A percentile compares a stretch with the other conserved stretches of the same genome.
Conservation (phyloP, 164 flowering plant species). For the Santalum album region DNA sequence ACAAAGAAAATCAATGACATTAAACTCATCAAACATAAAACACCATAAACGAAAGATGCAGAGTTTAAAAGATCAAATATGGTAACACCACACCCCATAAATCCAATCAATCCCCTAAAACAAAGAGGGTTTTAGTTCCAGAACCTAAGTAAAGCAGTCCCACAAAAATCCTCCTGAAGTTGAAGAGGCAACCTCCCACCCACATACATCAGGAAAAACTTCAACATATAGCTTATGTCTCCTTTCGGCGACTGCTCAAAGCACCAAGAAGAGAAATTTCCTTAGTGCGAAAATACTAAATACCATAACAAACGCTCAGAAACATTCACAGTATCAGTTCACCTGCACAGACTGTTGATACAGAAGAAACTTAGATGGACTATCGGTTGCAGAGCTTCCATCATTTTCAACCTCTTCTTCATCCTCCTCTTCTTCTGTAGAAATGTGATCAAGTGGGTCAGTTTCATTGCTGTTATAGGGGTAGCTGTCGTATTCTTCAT, state of each 20-base stretch:
- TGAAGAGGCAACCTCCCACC: conserved; percentile 87
- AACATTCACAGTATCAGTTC: background rate
- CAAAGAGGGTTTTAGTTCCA: background rate
- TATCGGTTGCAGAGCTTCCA: conserved; percentile 10
- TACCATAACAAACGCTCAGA: background rate
- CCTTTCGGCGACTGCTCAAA: conserved; percentile 86
- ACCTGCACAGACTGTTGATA: conserved; percentile 97
- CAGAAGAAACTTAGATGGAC: conserved; percentile 67
- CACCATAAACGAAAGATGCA: no score
- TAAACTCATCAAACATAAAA: no score
- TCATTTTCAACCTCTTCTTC: conserved; percentile 11
- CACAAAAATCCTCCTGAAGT: conserved; percentile 95
- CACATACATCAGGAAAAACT: conserved; percentile 89
- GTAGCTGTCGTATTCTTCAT: conserved; percentile 15
- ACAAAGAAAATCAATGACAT: no score
- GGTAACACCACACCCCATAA: background rate
- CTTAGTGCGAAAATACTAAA: no score
- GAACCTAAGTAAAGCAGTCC: conserved; percentile 92
- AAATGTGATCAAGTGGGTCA: background rate
- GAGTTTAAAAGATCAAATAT: no score
- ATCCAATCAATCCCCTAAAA: background rate
- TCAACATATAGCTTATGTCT: conserved; percentile 83
- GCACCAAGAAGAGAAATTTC: conserved; percentile 1
- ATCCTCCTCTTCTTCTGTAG: conserved; percentile 14
- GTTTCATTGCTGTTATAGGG: conserved; percentile 5